These are phyloP conservation scores for Colletotrichum tanaceti DNA, from an alignment of 2,329 filamentous ascomycete genomes.

Conservation along the genomic window DNA sequence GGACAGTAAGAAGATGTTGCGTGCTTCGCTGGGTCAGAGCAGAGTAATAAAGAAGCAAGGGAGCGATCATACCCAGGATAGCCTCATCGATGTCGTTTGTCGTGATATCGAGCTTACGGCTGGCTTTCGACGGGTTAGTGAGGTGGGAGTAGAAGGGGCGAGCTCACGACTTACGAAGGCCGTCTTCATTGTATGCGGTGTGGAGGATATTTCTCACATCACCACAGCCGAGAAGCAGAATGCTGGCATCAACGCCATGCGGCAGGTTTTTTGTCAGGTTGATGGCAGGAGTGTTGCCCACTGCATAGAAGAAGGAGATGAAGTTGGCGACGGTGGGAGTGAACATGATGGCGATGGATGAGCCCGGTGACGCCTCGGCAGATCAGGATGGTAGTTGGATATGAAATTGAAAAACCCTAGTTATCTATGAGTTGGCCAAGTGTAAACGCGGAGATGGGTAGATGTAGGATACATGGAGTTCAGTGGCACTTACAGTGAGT, in stretches of 20 bases:
- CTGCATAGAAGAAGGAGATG: constrained; percentile 55
- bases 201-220: constrained; percentile 69
- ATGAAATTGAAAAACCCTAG: too few relatives aligned
- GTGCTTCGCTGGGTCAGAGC: constrained; percentile 53
- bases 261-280: constrained; percentile 61
- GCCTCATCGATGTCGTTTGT: constrained; percentile 65
- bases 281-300: constrained; percentile 66
- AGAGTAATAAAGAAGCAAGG: background rate
- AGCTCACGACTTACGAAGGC: constrained; percentile 48
- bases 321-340: constrained; percentile 51
- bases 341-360: constrained; percentile 48
- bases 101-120: constrained; percentile 64
- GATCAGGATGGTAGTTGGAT: background rate
- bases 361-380: background rate
- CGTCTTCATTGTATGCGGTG: constrained; percentile 58
- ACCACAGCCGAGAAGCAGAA: constrained; percentile 67
- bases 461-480: background rate
- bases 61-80: constrained; percentile 58
- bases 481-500: background rate
- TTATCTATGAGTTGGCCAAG: too few relatives aligned
- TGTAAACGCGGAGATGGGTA: background rate
- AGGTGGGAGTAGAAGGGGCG: background rate
- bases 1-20: constrained; percentile 65
- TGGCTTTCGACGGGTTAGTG: constrained; percentile 47
- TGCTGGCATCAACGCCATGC: constrained; percentile 59